Conservation (phyloP, 148 eudicot species). For the Rhododendron vialii region DNA sequence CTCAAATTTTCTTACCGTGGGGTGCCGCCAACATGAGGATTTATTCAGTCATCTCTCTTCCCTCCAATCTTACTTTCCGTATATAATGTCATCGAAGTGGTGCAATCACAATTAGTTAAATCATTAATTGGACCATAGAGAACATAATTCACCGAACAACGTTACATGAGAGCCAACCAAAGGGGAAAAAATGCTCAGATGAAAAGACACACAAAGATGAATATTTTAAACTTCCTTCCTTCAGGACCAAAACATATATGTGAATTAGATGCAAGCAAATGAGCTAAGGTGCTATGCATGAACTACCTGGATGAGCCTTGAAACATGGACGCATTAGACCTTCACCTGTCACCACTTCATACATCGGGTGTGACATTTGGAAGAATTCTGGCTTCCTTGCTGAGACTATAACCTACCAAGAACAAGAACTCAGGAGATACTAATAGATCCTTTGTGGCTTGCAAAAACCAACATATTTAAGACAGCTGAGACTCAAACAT, state of each 20-base stretch:
- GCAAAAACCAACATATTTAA: neutral
- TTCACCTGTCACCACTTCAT: constrained; percentile 93
- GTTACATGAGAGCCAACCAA: neutral
- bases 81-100: neutral
- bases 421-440: constrained; percentile 7
- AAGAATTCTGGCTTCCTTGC: constrained; percentile 98
- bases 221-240: neutral
- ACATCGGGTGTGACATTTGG: constrained; percentile 93
- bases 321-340: constrained; percentile 98
- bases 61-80: neutral
- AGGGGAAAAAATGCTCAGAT: neutral
- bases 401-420: constrained; percentile 79
- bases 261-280: neutral
- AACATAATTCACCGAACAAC: neutral
- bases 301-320: constrained; percentile 72
- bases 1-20: neutral
- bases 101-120: neutral
- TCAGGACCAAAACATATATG: neutral
- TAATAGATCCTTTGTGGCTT: neutral
- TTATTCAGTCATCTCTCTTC: neutral
- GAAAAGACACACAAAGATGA: neutral
- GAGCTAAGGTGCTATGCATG: constrained; percentile 7
- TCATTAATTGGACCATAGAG: neutral
- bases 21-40: neutral
- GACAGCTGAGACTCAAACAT: neutral